phyloP scores from a whole-genome alignment of 1,139 yeast genomes.

The Yamadazyma aaseri region DNA sequence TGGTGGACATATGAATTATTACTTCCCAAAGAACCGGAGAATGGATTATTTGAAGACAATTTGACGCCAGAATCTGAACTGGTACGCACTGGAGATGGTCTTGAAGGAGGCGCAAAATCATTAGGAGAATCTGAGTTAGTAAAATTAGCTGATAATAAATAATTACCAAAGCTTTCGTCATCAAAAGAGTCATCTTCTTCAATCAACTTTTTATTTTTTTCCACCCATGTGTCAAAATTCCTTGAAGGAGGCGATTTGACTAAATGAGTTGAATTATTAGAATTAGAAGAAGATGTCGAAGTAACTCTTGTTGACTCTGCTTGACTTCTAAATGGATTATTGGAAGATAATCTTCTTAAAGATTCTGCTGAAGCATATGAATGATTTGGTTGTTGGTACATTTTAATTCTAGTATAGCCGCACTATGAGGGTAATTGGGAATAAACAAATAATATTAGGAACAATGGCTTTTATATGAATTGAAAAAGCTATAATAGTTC shows the following conservation, averaged over 20 bases:
- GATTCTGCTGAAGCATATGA: constrained; percentile 36
- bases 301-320: constrained; percentile 10
- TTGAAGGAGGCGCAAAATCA: constrained; percentile 17
- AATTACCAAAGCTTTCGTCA: constrained; percentile 21
- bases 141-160: constrained; percentile 11
- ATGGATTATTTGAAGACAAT: constrained; percentile 58
- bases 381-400: constrained; percentile 44
- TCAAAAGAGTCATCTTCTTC: constrained; percentile 45
- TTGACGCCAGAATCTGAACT: constrained; percentile 43
- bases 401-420: too few species aligned
- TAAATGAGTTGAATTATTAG: constrained; percentile 12
- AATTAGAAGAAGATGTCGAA: constrained; percentile 12
- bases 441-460: too few species aligned
- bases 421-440: too few species aligned
- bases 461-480: too few species aligned
- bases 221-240: constrained; percentile 53
- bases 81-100: constrained; percentile 13
- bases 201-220: constrained; percentile 43
- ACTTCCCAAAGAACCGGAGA: constrained; percentile 42
- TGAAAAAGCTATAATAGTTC: too few species aligned
- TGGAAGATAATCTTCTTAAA: constrained; percentile 52
- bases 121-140: constrained; percentile 8
- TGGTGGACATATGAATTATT: constrained; percentile 34
- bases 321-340: constrained; percentile 54
- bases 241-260: constrained; percentile 22